Percentiles rank a stretch among this genome's conserved stretches.
Evolutionary conservation across 1,284 basidiomycete genomes (phyloP).

Genomic region (Cutaneotrichosporon cyanovorans): DNA sequence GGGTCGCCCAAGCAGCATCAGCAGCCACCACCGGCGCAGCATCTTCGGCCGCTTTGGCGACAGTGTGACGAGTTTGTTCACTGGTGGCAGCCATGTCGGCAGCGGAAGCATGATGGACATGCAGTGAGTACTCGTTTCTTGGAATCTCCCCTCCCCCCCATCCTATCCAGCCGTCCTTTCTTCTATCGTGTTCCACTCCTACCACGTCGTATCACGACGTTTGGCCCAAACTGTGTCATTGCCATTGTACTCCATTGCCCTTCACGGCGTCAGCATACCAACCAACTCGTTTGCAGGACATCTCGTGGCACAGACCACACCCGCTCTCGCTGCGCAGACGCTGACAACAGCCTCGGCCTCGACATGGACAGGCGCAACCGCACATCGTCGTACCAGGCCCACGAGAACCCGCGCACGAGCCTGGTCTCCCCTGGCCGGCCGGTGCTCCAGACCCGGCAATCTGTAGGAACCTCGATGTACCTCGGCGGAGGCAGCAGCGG

Average conservation of each 20-base stretch:
- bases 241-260: too few species aligned
- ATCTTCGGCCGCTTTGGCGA: conserved; percentile 59
- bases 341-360: conserved; percentile 35
- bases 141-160: too few species aligned
- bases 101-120: conserved; percentile 83
- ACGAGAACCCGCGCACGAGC: conserved; percentile 33
- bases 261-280: too few species aligned
- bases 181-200: too few species aligned
- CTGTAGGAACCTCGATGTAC: not conserved
- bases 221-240: too few species aligned
- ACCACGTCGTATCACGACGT: too few species aligned
- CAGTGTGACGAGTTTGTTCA: conserved; percentile 70
- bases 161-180: too few species aligned
- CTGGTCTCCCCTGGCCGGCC: conserved; percentile 39
- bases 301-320: too few species aligned
- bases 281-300: too few species aligned
- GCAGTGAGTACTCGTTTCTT: too few species aligned
- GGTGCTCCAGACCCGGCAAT: conserved; percentile 22
- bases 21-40: conserved; percentile 25
- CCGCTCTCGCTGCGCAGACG: too few species aligned
- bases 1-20: conserved; percentile 30
- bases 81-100: conserved; percentile 67
- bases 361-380: conserved; percentile 38
- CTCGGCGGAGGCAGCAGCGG: too few species aligned
- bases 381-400: conserved; percentile 25